A percentile compares a stretch with the other conserved stretches of the same genome.
phyloP scores from a whole-genome alignment of 2,329 filamentous ascomycete species.

The Pseudogymnoascus destructans region DNA sequence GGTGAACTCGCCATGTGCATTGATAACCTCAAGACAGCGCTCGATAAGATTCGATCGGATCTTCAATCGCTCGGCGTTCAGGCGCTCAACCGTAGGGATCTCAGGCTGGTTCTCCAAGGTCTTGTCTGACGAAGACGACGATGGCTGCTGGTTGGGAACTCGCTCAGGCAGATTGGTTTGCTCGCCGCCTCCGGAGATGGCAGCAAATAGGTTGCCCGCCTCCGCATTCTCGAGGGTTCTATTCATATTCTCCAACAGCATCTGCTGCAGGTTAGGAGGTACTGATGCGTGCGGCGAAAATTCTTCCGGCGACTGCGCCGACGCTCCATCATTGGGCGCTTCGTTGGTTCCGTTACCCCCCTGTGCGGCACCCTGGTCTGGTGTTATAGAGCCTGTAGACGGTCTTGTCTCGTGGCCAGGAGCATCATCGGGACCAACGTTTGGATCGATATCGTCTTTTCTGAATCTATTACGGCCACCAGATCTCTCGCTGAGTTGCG shows the following conservation, averaged over 20 bases:
- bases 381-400: conserved; percentile 21
- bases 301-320: background rate
- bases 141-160: conserved; percentile 14
- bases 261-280: background rate
- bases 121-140: conserved; percentile 3
- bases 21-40: conserved; percentile 77
- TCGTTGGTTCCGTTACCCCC: conserved; percentile 10
- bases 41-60: conserved; percentile 72
- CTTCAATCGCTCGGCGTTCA: conserved; percentile 62
- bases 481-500: conserved; percentile 43
- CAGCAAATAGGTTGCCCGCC: background rate
- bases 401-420: conserved; percentile 24
- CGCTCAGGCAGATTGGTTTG: conserved; percentile 12
- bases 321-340: background rate
- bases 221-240: background rate
- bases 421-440: conserved; percentile 17
- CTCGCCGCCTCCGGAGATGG: conserved; percentile 10
- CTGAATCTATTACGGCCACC: conserved; percentile 57
- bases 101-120: background rate
- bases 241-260: background rate
- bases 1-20: conserved; percentile 74
- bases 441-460: conserved; percentile 33
- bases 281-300: background rate
- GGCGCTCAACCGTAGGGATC: conserved; percentile 56
- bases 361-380: conserved; percentile 19